Percentiles rank a stretch among this genome's conserved stretches.
Evolutionary conservation across 345 rosid genomes (phyloP).

Genomic region (Lepidium sativum): DNA sequence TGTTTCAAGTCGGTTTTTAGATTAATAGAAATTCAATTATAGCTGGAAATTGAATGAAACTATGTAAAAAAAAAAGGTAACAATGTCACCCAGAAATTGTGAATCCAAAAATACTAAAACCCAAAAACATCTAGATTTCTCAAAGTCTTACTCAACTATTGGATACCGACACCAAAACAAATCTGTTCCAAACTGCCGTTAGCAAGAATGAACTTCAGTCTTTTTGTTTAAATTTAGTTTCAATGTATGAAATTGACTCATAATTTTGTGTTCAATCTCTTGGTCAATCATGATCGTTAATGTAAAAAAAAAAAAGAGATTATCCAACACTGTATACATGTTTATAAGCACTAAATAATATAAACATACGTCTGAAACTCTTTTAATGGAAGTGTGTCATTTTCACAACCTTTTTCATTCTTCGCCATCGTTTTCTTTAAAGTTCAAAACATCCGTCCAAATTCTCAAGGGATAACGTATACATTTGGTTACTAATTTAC

Average conservation of each 20-base stretch:
- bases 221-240: too few species aligned
- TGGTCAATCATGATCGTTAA: not conserved
- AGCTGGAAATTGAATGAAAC: too few species aligned
- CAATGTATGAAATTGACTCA: not conserved
- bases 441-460: conserved; percentile 2
- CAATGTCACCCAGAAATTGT: too few species aligned
- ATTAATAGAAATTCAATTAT: too few species aligned
- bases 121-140: too few species aligned
- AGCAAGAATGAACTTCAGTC: not conserved
- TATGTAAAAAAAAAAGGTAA: too few species aligned
- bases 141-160: too few species aligned
- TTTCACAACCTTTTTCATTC: conserved; percentile 22
- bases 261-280: not conserved
- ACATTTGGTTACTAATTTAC: not conserved
- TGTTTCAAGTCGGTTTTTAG: too few species aligned
- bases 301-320: not conserved
- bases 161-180: not conserved
- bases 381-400: conserved; percentile 19
- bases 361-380: not conserved
- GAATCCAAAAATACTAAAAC: too few species aligned
- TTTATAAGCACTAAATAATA: too few species aligned
- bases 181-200: not conserved
- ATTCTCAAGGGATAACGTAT: not conserved
- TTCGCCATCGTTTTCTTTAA: not conserved
- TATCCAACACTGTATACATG: not conserved